phyloP scores from a whole-genome alignment of 2,329 filamentous ascomycete genomes.

The Purpureocillium lavendulum region DNA sequence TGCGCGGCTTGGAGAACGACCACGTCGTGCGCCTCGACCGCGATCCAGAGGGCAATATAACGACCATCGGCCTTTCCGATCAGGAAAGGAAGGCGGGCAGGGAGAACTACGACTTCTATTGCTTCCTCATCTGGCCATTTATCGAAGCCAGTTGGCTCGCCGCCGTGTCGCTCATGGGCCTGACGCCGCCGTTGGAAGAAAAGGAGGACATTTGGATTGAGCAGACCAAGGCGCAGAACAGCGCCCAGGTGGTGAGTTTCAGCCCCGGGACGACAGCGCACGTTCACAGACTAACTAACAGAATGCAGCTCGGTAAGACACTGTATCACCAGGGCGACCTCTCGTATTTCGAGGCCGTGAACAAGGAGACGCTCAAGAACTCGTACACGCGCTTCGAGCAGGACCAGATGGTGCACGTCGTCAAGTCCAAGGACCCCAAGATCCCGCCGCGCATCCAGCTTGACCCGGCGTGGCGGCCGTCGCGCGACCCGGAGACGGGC shows the following conservation, averaged over 20 bases:
- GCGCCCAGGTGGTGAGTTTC: conserved; percentile 63
- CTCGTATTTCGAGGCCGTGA: conserved; percentile 95
- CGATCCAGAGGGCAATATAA: conserved; percentile 45
- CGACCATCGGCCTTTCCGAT: conserved; percentile 64
- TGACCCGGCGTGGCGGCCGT: conserved; percentile 65
- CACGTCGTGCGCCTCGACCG: conserved; percentile 63
- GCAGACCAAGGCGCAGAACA: conserved; percentile 67
- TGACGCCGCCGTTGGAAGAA: conserved; percentile 60
- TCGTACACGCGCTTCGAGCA: conserved; percentile 82
- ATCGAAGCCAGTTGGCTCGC: conserved; percentile 92
- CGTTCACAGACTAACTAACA: neutral
- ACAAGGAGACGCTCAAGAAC: conserved; percentile 96
- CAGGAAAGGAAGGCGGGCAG: conserved; percentile 69
- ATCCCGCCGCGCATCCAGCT: conserved; percentile 56
- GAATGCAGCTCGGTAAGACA: conserved; percentile 73
- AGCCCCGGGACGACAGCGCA: neutral
- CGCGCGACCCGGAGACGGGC: conserved; percentile 53
- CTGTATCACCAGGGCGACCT: conserved; percentile 96
- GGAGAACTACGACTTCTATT: conserved; percentile 98
- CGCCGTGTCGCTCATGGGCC: conserved; percentile 76
- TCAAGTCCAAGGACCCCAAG: conserved; percentile 59
- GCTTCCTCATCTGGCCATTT: conserved; percentile 97
- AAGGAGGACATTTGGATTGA: conserved; percentile 72
- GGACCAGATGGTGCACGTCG: conserved; percentile 75
- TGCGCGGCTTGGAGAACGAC: conserved; percentile 70